Conservation (phyloP, 257 asterid species). For the Rubia yunnanensis region DNA sequence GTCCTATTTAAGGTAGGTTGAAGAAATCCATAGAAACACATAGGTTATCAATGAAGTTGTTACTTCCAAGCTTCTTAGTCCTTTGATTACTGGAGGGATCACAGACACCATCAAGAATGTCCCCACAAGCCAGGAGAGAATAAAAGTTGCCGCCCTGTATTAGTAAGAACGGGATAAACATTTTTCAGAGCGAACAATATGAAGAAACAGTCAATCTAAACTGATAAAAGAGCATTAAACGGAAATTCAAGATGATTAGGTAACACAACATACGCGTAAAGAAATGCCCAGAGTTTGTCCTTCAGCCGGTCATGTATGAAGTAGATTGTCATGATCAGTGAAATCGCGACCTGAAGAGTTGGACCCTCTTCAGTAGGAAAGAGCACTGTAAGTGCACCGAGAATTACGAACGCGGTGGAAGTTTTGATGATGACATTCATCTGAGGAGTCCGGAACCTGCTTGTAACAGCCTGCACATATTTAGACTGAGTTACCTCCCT, state of each 20-base stretch:
- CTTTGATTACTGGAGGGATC: slow-evolving; percentile 82
- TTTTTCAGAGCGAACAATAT: not conserved
- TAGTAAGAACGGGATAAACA: not conserved
- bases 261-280: slow-evolving; percentile 62
- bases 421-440: slow-evolving; percentile 56
- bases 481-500: slow-evolving; percentile 73
- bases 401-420: slow-evolving; percentile 59
- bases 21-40: slow-evolving; percentile 78
- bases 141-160: slow-evolving; percentile 79
- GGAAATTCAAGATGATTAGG: not conserved
- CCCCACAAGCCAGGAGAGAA: slow-evolving; percentile 86
- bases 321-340: slow-evolving; percentile 60
- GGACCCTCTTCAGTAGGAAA: slow-evolving; percentile 99
- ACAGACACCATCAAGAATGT: slow-evolving; percentile 94
- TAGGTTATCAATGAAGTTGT: slow-evolving; percentile 86
- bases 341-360: slow-evolving; percentile 82
- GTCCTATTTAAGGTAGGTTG: slow-evolving; percentile 69
- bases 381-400: slow-evolving; percentile 77
- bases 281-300: slow-evolving; percentile 64
- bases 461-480: slow-evolving; percentile 67
- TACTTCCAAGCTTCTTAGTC: slow-evolving; percentile 90
- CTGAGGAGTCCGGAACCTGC: slow-evolving; percentile 81
- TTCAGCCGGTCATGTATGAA: slow-evolving; percentile 71
- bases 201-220: not conserved
- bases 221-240: too few species aligned